These are phyloP conservation scores for Beauveria scarabaeidicola DNA, from an alignment of 2,329 filamentous ascomycete genomes.

Conservation along the genomic window DNA sequence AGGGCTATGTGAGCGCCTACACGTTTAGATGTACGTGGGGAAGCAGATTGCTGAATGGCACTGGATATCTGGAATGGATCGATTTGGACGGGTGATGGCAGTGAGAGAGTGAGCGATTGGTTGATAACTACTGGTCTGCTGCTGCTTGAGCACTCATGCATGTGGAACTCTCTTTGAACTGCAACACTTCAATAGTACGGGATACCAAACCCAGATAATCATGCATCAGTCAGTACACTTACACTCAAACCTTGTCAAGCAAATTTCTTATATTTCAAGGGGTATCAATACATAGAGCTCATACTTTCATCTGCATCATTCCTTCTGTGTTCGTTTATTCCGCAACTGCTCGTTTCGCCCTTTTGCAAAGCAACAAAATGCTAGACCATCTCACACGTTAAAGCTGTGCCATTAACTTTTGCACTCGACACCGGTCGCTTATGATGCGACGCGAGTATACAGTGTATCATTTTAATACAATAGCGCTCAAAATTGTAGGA, in stretches of 20 bases:
- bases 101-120: too few species aligned
- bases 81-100: neutral
- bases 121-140: too few species aligned
- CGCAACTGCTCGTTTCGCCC: neutral
- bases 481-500: constrained; percentile 17
- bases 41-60: neutral
- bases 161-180: too few species aligned
- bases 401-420: neutral
- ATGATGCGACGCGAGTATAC: neutral
- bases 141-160: too few species aligned
- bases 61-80: neutral
- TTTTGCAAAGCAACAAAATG: neutral
- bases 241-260: too few species aligned
- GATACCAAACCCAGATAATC: too few species aligned
- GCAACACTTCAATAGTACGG: too few species aligned
- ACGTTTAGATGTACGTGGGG: neutral
- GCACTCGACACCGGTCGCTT: neutral
- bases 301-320: neutral
- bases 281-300: neutral
- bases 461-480: neutral
- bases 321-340: neutral
- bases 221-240: too few species aligned
- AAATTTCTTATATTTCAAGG: neutral
- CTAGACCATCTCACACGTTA: neutral
- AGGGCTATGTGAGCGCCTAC: neutral